Evolutionary conservation across 2,329 filamentous ascomycete species (phyloP).

Genomic region (Annulohypoxylon truncatum): DNA sequence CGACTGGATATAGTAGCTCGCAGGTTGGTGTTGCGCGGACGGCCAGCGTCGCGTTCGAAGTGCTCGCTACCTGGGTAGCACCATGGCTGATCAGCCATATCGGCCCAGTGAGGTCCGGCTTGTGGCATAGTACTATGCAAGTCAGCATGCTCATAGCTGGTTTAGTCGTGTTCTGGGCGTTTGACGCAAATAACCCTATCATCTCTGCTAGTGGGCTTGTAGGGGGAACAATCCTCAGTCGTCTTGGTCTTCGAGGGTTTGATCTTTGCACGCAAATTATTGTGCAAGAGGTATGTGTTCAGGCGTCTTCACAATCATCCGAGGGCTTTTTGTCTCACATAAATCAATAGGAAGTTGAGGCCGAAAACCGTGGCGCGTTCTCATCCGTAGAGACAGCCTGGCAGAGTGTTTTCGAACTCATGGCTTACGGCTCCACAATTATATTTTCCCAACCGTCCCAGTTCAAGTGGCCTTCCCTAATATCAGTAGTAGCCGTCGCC

Average conservation of each 20-base stretch:
- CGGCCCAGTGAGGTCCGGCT: not conserved
- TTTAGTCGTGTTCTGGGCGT: not conserved
- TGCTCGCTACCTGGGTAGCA: not conserved
- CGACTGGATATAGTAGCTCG: not conserved
- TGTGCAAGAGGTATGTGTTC: not conserved
- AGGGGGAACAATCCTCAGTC: not conserved
- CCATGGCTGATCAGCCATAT: not conserved
- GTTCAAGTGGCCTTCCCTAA: not conserved
- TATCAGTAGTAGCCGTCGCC: not conserved
- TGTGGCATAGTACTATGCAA: not conserved
- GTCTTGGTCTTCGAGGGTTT: not conserved
- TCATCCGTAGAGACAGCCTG: not conserved
- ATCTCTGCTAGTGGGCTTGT: not conserved
- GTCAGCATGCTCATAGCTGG: not conserved
- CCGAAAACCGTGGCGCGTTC: not conserved
- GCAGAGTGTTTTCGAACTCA: not conserved
- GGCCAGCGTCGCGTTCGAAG: not conserved
- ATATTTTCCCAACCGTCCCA: not conserved
- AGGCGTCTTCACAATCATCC: not conserved
- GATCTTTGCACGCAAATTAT: not conserved
- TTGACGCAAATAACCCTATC: not conserved
- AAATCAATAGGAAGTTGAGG: not conserved
- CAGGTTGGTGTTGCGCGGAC: not conserved
- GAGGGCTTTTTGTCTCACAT: not conserved
- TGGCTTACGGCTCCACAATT: not conserved